Evolutionary conservation across 2,329 filamentous ascomycete species (phyloP).

Genomic region (Arthrocladium fulminans): DNA sequence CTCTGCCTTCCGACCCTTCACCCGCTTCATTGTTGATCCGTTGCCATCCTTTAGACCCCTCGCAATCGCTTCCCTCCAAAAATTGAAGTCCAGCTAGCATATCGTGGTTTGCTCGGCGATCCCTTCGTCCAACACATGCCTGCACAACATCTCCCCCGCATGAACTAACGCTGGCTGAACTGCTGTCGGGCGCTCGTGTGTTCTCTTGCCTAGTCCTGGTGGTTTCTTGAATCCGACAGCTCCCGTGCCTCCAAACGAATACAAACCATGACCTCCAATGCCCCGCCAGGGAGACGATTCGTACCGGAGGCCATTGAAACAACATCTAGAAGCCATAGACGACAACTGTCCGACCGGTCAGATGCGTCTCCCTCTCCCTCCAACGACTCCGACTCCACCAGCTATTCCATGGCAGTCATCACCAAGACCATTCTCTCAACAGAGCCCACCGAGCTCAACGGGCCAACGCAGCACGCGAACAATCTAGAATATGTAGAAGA

Average conservation of each 20-base stretch:
- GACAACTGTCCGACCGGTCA: conserved; percentile 5
- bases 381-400: conserved; percentile 6
- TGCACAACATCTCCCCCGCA: neutral
- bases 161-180: neutral
- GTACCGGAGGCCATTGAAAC: conserved; percentile 39
- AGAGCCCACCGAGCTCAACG: conserved; percentile 36
- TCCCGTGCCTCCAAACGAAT: neutral
- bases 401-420: conserved; percentile 6
- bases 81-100: neutral
- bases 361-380: conserved; percentile 5
- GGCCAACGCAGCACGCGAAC: conserved; percentile 31
- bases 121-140: neutral
- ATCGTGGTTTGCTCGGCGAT: conserved; percentile 1
- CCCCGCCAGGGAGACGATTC: conserved; percentile 25
- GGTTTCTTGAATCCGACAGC: neutral
- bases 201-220: neutral
- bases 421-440: conserved; percentile 28
- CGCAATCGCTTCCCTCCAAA: neutral
- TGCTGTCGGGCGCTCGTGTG: neutral
- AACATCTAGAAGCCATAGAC: conserved; percentile 29
- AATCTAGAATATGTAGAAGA: conserved; percentile 15
- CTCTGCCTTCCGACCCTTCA: neutral
- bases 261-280: conserved; percentile 3
- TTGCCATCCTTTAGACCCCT: neutral
- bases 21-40: neutral